Evolutionary conservation across 495 filamentous ascomycete genomes (phyloP).

Genomic region (Penicillium longicatenatum): DNA sequence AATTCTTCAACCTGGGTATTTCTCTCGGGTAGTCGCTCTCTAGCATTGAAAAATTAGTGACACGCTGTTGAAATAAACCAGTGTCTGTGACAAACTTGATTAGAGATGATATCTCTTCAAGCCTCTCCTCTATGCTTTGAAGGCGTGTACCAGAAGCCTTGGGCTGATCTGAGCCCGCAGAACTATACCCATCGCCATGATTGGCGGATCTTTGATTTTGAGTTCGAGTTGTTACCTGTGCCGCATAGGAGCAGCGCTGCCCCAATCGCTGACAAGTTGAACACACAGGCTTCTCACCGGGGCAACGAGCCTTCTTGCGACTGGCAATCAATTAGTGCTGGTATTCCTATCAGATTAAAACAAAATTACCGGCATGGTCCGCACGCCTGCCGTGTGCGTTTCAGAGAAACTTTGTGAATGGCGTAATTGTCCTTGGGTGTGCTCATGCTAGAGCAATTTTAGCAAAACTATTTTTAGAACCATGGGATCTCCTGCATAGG

Average conservation of each 20-base stretch:
- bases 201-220: neutral
- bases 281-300: conserved; percentile 41
- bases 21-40: neutral
- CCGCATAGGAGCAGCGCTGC: conserved; percentile 35
- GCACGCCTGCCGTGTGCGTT: conserved; percentile 43
- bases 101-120: conserved; percentile 25
- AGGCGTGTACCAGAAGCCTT: conserved; percentile 13
- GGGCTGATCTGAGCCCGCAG: neutral
- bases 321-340: conserved; percentile 11
- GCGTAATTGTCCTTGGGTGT: conserved; percentile 27
- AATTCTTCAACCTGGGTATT: neutral
- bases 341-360: neutral
- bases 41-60: neutral
- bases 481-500: too few species aligned
- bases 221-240: conserved; percentile 9
- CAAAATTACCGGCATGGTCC: conserved; percentile 38
- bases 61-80: conserved; percentile 14
- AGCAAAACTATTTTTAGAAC: neutral
- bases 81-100: neutral
- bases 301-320: conserved; percentile 45
- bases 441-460: conserved; percentile 17
- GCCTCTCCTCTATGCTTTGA: conserved; percentile 27
- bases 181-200: neutral
- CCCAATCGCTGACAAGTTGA: conserved; percentile 39
- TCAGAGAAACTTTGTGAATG: conserved; percentile 34